Base-by-base conservation (phyloP, 2,329 filamentous ascomycete species). In the Colletotrichum lupini region DNA sequence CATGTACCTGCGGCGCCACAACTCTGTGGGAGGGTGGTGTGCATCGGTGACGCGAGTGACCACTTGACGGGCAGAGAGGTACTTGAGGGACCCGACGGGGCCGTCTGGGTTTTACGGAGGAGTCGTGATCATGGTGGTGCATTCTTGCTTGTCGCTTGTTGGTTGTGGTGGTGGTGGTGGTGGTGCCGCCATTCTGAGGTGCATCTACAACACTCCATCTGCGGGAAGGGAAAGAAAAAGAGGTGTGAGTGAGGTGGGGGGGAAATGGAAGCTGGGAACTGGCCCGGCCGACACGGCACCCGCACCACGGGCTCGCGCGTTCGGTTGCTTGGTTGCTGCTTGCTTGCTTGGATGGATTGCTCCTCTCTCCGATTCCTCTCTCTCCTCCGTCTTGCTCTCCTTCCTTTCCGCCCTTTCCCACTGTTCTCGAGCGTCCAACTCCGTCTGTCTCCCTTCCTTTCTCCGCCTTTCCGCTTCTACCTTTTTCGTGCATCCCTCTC, bases 211-310 rank as follows among this genome's bases (percentile, higher is more conserved):
- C 42, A 28, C 53, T 64, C 28, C 49, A 52, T 73, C 66, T 26
- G 67, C 59, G 58, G 64, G 42, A 59, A n/a, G 46, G 30, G 16
- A 58, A 42, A 52, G n/a, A 52, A 28, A 60, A 28, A 65, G 32
- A 56, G 58, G 26, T 53, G 66, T 65, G 53, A 70, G 63, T 74
- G 77, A 77, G 52, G 77, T 78, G 73, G 76, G 74, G 58, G 52
- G 24, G 24, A 26, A 58, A 62, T 46, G 68, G 63, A 73, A 77
- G 76, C 37, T 76, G 77, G 74, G 76, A 74, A 76, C 77, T 74
- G 55, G 58, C 65, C 57, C 66, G 69, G 69, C 69, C 69, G 53
- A 55, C 69, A 53, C 69, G 66, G 69, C 66, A 72, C 42, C 53
- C 53, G 30, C n/a, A 59, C 46, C 57, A 64, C 57, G 58, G 52